These are phyloP conservation scores for Microcyclospora tardicrescens DNA, from an alignment of 2,329 filamentous ascomycete species.

Conservation along the genomic window DNA sequence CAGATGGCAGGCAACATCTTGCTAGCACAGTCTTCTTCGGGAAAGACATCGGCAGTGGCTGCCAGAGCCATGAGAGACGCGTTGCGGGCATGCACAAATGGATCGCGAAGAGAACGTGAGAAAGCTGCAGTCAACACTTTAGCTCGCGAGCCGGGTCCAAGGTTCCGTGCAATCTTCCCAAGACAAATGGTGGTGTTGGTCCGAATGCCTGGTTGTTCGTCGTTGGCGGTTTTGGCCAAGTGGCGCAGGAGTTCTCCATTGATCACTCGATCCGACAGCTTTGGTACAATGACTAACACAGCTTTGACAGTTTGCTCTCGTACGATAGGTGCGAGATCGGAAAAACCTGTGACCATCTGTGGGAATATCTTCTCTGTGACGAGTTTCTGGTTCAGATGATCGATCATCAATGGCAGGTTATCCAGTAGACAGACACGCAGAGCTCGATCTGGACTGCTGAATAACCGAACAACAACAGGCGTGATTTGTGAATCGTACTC, in stretches of 20 bases:
- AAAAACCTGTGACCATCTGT: slow-evolving; percentile 91
- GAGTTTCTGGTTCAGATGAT: slow-evolving; percentile 71
- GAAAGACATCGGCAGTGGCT: slow-evolving; percentile 76
- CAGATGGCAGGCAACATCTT: slow-evolving; percentile 76
- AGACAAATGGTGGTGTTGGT: slow-evolving; percentile 97
- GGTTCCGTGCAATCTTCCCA: slow-evolving; percentile 85
- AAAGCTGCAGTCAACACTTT: slow-evolving; percentile 94
- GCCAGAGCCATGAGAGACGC: slow-evolving; percentile 75
- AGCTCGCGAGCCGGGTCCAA: slow-evolving; percentile 59
- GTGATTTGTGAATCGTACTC: slow-evolving; percentile 78
- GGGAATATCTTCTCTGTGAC: slow-evolving; percentile 97
- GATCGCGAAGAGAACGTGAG: slow-evolving; percentile 74
- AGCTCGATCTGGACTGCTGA: slow-evolving; percentile 81
- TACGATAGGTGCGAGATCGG: slow-evolving; percentile 78
- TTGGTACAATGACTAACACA: slow-evolving; percentile 72
- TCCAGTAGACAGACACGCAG: slow-evolving; percentile 85
- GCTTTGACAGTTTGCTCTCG: slow-evolving; percentile 94
- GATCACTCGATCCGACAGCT: slow-evolving; percentile 81
- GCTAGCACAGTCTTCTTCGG: slow-evolving; percentile 74
- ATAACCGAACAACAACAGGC: slow-evolving; percentile 75
- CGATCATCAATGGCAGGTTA: slow-evolving; percentile 80
- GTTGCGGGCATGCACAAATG: slow-evolving; percentile 87
- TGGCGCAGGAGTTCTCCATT: slow-evolving; percentile 87
- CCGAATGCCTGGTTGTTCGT: slow-evolving; percentile 91
- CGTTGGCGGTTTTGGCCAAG: slow-evolving; percentile 89